Base-by-base conservation (phyloP, 2,329 filamentous ascomycete genomes). In the Lecanicillium sp. region DNA sequence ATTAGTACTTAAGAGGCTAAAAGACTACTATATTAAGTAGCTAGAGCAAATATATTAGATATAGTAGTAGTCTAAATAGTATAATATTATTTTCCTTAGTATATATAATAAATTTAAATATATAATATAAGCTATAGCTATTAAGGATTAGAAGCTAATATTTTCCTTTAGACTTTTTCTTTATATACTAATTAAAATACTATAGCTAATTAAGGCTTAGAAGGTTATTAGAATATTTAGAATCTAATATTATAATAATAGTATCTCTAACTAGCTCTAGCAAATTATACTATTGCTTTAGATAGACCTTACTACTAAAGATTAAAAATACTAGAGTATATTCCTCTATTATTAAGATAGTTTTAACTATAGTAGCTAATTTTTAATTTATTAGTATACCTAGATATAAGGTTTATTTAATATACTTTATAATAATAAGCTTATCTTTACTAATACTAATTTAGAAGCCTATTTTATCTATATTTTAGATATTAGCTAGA, bases 381-480 rank as follows among this genome's bases (percentile, higher is more conserved):
- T 45, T 35, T 2, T 34, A 14, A 37, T 45, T 43, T 10, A 14
- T 25, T 18, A 36, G 29, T 4, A 39, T 18, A 14, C 19, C 29
- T 30, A 40, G 38, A 31, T n/a, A 28, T 31, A 20, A 20, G 27
- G 31, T 14, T 28, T 39, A 11, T 39, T 41, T 29, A 9, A 9
- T 8, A 9, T 31, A 15, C 22, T 32, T 39, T 27, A 32, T 43
- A 5, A 46, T 17, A 17, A 43, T 25, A 33, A 36, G 14, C 17
- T 37, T 13, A 17, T 37, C 25, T n/a, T 43, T 41, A 2, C 33
- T 31, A 5, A 40, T 35, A 12, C 41, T 29, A 41, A 46, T 43
- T 18, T 25, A 31, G 31, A 46, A 43, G 30, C 44, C 40, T 11
- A 40, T 43, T 19, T 43, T 34, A 33, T 43, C 44, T 31, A 43